phyloP scores from a whole-genome alignment of 2,329 filamentous ascomycete genomes.

The Niveomyces coronatus region DNA sequence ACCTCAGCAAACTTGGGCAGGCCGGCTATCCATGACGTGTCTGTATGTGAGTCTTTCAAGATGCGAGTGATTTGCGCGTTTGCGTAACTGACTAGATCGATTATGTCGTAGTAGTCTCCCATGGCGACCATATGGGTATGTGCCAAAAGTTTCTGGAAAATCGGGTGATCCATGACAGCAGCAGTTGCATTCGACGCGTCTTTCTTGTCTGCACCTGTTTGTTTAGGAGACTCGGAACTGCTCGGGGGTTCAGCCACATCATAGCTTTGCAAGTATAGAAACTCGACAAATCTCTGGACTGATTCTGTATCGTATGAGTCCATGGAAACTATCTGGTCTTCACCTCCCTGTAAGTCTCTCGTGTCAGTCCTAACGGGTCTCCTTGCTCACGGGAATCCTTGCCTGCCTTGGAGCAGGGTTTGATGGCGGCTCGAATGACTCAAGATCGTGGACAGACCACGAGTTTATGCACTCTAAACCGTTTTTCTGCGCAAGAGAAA shows the following conservation, averaged over 20 bases:
- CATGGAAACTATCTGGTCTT: not conserved
- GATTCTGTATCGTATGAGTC: not conserved
- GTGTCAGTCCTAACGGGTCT: too few species aligned
- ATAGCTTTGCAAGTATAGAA: not conserved
- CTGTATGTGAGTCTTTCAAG: not conserved
- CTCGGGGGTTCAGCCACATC: not conserved
- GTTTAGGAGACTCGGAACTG: too few species aligned
- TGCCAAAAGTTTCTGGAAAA: not conserved
- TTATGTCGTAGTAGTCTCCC: not conserved
- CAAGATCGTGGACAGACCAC: not conserved
- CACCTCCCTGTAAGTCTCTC: not conserved
- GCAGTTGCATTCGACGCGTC: not conserved
- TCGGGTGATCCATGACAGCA: not conserved
- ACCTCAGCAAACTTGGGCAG: not conserved
- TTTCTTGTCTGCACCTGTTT: too few species aligned
- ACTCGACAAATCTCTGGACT: not conserved
- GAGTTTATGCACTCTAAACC: slow-evolving; percentile 8
- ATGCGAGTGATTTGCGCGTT: not conserved
- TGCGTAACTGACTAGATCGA: not conserved
- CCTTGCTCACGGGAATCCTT: too few species aligned
- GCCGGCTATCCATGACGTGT: not conserved
- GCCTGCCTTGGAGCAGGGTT: not conserved
- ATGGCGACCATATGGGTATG: slow-evolving; percentile 2
- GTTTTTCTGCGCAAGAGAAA: not conserved
- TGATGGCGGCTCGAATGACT: not conserved